Evolutionary conservation across 805 yeast species (phyloP), one percentile per base, ranked within the genome.

Genomic region (Ogataea neopini): DNA sequence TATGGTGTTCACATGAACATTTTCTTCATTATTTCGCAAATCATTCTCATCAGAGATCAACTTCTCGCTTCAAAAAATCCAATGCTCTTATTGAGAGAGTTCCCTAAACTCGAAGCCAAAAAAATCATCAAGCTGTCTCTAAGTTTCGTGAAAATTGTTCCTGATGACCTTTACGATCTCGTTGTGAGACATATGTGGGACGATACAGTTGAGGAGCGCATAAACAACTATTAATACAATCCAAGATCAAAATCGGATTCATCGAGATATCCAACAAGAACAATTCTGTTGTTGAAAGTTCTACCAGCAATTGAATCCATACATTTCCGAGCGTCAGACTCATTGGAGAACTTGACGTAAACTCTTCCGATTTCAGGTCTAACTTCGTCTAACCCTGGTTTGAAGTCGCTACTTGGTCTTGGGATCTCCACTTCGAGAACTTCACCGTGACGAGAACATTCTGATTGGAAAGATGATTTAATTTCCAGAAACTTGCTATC

Each of bases 1-100:
- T 90, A 88, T 59, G 97, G 97, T 0, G 80, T 86, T 15, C 96
- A 91, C 60, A 76, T 89, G 83, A 90, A 91, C 66, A 77, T 91
- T 23, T 70, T 91, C 32, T 86, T 89, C 55, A 80, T 90, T 2
- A 88, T 89, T 7, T 92, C 97, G 1, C 96, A 88, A 62, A 68
- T 90, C 18, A 81, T 87, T 4, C 71, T 84, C 35, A 83, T 86
- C 49, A 71, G 97, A 48, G 76, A 81, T 8, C 68, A 74, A 25
- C 68, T 90, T n/a, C 64, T 91, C 46, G 69, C 68, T 13, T 74
- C 84, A 7, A 66, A 63, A 22, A 84, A 76, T 53, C 97, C 97
- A 10, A 89, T 89, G 88, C 73, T 81, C 36, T 63, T 86, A 15
- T 66, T 90, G 43, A 70, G 96, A 45, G 85, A 81, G 48, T 80